Evolutionary conservation across 768 basidiomycete species (phyloP).

Genomic region (Pleurotus eryngii): DNA sequence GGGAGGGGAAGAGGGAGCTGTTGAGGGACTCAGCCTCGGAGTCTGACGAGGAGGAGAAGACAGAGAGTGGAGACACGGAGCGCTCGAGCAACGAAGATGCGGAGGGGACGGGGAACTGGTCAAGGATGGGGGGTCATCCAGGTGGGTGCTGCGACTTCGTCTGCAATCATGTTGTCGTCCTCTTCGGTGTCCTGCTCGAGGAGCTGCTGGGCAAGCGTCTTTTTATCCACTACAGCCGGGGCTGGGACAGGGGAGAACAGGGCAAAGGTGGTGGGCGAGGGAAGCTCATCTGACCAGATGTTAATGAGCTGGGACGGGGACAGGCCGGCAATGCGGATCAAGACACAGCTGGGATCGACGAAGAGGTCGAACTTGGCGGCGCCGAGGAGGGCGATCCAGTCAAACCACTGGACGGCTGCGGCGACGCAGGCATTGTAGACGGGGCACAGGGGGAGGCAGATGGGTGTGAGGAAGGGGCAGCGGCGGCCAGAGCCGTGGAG

Average conservation of each 20-base stretch:
- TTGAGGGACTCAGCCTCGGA: constrained; percentile 36
- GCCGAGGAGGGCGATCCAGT: constrained; percentile 73
- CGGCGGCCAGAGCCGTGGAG: constrained; percentile 70
- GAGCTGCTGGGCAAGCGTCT: constrained; percentile 74
- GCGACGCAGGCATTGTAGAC: constrained; percentile 70
- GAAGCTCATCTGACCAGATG: constrained; percentile 62
- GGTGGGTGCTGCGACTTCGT: constrained; percentile 64
- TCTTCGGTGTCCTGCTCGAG: constrained; percentile 69
- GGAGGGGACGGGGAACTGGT: constrained; percentile 55
- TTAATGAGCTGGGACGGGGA: constrained; percentile 45
- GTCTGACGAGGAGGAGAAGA: constrained; percentile 50
- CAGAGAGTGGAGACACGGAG: constrained; percentile 42
- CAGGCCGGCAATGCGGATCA: constrained; percentile 49
- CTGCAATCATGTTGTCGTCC: constrained; percentile 71
- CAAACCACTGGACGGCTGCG: constrained; percentile 73
- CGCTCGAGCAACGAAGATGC: neutral
- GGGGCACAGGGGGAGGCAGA: constrained; percentile 64
- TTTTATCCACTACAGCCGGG: constrained; percentile 24
- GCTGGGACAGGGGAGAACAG: constrained; percentile 2
- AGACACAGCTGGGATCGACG: constrained; percentile 77
- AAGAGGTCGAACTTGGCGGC: constrained; percentile 74
- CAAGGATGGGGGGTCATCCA: constrained; percentile 67
- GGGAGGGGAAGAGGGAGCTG: constrained; percentile 40
- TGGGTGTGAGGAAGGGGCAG: constrained; percentile 70
- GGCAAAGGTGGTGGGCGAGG: constrained; percentile 21